A percentile compares a stretch with the other conserved stretches of the same genome.
These are phyloP conservation scores for Athelia psychrophila DNA, from an alignment of 1,284 basidiomycete genomes.

Conservation along the genomic window DNA sequence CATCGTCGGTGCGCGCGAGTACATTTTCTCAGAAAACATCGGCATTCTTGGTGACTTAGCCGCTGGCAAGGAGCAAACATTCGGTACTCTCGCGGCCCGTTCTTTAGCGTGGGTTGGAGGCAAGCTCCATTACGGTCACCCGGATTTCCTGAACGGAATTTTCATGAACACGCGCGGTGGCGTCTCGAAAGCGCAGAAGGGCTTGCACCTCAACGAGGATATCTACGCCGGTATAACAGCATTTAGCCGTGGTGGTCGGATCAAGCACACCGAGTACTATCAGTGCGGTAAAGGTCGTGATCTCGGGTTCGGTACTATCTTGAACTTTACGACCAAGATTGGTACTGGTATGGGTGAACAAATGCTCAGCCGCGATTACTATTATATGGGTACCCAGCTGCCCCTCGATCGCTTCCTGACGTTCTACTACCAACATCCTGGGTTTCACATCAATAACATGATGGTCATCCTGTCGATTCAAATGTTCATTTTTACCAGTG, in stretches of 20 bases:
- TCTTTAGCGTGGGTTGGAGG: slow-evolving; percentile 97
- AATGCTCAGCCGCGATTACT: slow-evolving; percentile 98
- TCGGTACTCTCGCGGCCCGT: slow-evolving; percentile 94
- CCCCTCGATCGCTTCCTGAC: slow-evolving; percentile 98
- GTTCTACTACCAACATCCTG: slow-evolving; percentile 99
- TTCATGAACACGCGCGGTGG: slow-evolving; percentile 99
- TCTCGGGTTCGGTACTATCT: slow-evolving; percentile 97
- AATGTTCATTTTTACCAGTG: slow-evolving; percentile 84
- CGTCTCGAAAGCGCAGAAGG: slow-evolving; percentile 98
- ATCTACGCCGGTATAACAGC: slow-evolving; percentile 99
- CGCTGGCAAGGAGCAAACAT: slow-evolving; percentile 99
- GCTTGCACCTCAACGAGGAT: slow-evolving; percentile 98
- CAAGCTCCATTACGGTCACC: slow-evolving; percentile 98
- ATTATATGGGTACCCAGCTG: slow-evolving; percentile 98
- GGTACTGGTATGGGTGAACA: slow-evolving; percentile 99
- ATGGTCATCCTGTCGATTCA: slow-evolving; percentile 94
- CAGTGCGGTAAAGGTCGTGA: slow-evolving; percentile 99
- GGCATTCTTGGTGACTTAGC: slow-evolving; percentile 98
- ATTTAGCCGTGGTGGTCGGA: slow-evolving; percentile 92
- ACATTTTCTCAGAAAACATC: slow-evolving; percentile 99
- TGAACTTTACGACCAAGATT: slow-evolving; percentile 99
- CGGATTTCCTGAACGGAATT: slow-evolving; percentile 96
- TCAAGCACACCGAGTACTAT: slow-evolving; percentile 99
- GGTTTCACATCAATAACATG: slow-evolving; percentile 99
- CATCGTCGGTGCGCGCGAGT: slow-evolving; percentile 97